Conservation (phyloP, 768 basidiomycete species). For the Epithele typhae region DNA sequence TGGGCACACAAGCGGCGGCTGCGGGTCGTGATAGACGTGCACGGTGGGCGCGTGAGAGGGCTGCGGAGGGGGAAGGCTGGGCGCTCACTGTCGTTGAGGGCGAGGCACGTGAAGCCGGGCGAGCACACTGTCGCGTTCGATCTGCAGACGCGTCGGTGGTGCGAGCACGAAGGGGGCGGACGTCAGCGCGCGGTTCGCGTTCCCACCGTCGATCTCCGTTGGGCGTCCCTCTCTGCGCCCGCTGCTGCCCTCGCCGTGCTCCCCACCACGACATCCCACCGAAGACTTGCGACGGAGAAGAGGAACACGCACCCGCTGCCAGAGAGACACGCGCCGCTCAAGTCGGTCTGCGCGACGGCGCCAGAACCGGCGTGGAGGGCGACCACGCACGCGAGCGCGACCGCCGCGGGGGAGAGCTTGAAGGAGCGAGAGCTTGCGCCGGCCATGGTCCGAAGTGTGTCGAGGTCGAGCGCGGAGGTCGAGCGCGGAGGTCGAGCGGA, state of each 20-base stretch:
- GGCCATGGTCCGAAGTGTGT: constrained; percentile 1
- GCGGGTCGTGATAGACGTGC: too few species aligned
- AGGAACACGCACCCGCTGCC: too few species aligned
- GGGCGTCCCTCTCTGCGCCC: too few species aligned
- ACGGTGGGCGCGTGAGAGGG: too few species aligned
- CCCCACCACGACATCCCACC: too few species aligned
- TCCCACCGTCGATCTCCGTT: too few species aligned
- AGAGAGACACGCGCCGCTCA: not conserved
- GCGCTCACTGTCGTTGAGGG: constrained; percentile 8
- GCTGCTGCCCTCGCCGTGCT: too few species aligned
- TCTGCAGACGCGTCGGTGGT: not conserved
- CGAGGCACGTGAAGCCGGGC: constrained; percentile 3
- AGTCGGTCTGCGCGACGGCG: not conserved
- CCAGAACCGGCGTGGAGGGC: too few species aligned
- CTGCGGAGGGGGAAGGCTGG: not conserved
- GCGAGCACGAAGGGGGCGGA: not conserved
- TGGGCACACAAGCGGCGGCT: too few species aligned
- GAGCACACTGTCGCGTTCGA: constrained; percentile 11
- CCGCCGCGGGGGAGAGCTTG: not conserved
- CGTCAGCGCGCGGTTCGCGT: too few species aligned
- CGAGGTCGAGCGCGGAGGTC: not conserved
- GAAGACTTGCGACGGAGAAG: too few species aligned
- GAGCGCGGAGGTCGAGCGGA: too few species aligned
- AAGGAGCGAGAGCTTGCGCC: not conserved
- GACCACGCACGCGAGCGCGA: constrained; percentile 5